These are phyloP conservation scores for Stenocarpella maydis DNA, from an alignment of 2,329 filamentous ascomycete species.

Conservation along the genomic window DNA sequence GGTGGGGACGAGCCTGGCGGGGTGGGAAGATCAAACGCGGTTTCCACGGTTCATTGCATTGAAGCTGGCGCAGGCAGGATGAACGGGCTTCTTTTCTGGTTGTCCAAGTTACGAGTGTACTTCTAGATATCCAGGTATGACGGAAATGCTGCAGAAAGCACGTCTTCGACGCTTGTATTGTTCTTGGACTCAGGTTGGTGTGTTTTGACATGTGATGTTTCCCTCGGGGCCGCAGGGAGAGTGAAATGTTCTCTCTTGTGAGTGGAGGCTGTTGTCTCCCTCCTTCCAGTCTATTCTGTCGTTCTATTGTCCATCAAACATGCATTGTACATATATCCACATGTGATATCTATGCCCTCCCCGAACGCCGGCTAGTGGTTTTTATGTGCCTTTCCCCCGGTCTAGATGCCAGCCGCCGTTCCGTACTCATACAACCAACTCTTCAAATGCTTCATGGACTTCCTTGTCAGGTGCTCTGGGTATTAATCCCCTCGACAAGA, in stretches of 20 bases:
- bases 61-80: slow-evolving; percentile 33
- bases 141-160: slow-evolving; percentile 19
- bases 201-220: background rate
- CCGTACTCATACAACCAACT: slow-evolving; percentile 34
- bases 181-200: background rate
- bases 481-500: slow-evolving; percentile 29
- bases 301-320: background rate
- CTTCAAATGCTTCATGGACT: slow-evolving; percentile 15
- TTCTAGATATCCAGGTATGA: slow-evolving; percentile 32
- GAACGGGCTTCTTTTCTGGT: slow-evolving; percentile 14
- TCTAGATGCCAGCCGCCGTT: slow-evolving; percentile 33
- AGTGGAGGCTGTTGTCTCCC: slow-evolving; percentile 8
- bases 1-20: background rate
- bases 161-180: background rate
- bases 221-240: background rate
- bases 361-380: slow-evolving; percentile 31
- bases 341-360: slow-evolving; percentile 29
- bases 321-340: slow-evolving; percentile 20
- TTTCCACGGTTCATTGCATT: slow-evolving; percentile 29
- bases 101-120: slow-evolving; percentile 22
- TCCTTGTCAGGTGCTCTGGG: slow-evolving; percentile 27
- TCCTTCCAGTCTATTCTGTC: slow-evolving; percentile 10
- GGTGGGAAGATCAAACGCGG: slow-evolving; percentile 10
- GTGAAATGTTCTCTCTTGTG: background rate
- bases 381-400: slow-evolving; percentile 11